A percentile compares a stretch with the other conserved stretches of the same genome.
These are phyloP conservation scores for Pseudogymnoascus verrucosus DNA, from an alignment of 2,329 filamentous ascomycete species.

Conservation along the genomic window DNA sequence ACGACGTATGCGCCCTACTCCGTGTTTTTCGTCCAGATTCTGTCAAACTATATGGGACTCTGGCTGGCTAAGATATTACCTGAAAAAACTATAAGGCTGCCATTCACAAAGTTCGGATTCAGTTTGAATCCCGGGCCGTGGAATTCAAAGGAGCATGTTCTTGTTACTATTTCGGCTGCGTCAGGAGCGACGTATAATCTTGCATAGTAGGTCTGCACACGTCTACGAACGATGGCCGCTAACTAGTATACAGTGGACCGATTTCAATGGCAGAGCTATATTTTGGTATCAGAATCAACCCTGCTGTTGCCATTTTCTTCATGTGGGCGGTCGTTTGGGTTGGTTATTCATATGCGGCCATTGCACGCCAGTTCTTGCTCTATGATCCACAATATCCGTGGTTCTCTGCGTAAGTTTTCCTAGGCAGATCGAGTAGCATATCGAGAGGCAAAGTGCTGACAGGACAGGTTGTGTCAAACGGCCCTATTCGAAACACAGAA, in stretches of 20 bases:
- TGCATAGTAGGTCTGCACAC: conserved; percentile 28
- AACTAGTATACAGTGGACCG: conserved; percentile 27
- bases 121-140: conserved; percentile 26
- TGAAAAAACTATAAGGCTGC: conserved; percentile 36
- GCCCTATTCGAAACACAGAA: conserved; percentile 51
- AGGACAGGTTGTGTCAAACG: conserved; percentile 39
- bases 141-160: conserved; percentile 25
- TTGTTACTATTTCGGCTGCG: conserved; percentile 39
- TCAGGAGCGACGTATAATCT: conserved; percentile 45
- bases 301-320: conserved; percentile 49
- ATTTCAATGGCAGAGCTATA: conserved; percentile 50
- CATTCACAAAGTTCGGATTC: conserved; percentile 35
- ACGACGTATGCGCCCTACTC: conserved; percentile 48
- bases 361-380: conserved; percentile 48
- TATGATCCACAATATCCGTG: conserved; percentile 51
- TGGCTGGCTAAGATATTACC: conserved; percentile 37
- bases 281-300: conserved; percentile 44
- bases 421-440: not conserved
- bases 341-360: conserved; percentile 50
- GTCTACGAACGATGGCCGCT: not conserved
- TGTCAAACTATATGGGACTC: conserved; percentile 40
- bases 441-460: conserved; percentile 14
- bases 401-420: conserved; percentile 35
- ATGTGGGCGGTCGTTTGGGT: conserved; percentile 52
- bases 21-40: conserved; percentile 52